phyloP scores from a whole-genome alignment of 208 protist genomes.

The Strigomonas culicis region DNA sequence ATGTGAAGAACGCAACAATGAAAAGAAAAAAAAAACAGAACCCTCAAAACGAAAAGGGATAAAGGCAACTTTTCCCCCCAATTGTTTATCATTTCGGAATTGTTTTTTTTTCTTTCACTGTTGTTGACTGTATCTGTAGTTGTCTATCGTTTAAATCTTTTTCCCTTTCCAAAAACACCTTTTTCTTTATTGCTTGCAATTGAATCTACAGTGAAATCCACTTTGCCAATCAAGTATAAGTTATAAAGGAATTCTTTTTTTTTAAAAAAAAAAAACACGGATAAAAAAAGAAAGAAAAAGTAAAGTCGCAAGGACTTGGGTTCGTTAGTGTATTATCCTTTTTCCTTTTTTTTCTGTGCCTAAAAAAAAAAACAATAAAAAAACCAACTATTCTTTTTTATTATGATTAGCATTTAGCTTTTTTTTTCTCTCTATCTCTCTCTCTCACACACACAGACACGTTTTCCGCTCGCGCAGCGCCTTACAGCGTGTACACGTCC shows the following conservation, averaged over 20 bases:
- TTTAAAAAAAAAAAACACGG: constrained; percentile 10
- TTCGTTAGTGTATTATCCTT: constrained; percentile 8
- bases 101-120: background rate
- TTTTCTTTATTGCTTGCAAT: no score
- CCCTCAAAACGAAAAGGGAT: background rate
- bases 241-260: background rate
- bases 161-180: background rate
- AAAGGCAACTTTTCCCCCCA: background rate
- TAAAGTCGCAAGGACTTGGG: constrained; percentile 7
- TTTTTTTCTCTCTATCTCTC: constrained; percentile 5
- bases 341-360: constrained; percentile 5
- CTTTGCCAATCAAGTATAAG: no score
- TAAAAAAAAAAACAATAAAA: background rate
- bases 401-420: background rate
- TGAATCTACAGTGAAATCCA: no score
- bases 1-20: background rate
- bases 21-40: constrained; percentile 1
- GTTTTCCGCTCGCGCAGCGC: background rate
- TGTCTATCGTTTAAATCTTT: background rate
- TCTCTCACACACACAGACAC: background rate
- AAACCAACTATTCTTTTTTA: constrained; percentile 12
- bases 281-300: constrained; percentile 15
- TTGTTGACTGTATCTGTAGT: background rate
- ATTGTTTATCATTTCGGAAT: background rate
- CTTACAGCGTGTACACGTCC: constrained; percentile 61